These are phyloP conservation scores for Ogataea neopini DNA, from an alignment of 805 yeast species.

Conservation along the genomic window DNA sequence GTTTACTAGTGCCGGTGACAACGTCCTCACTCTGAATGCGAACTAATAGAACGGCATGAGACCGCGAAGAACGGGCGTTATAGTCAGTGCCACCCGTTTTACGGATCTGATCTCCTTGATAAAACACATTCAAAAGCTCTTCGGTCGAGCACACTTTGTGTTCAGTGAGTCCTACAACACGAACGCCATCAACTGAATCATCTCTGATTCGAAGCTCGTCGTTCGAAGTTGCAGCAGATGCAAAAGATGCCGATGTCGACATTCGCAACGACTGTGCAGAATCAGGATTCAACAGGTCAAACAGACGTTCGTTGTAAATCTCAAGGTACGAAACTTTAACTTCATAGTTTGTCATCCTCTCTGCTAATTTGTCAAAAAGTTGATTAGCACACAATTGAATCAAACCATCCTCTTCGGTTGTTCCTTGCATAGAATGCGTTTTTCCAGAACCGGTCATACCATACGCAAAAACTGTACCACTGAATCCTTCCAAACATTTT, in stretches of 20 bases:
- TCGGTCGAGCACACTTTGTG: slow-evolving; percentile 54
- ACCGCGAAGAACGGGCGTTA: slow-evolving; percentile 83
- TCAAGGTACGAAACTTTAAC: slow-evolving; percentile 75
- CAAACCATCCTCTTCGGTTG: slow-evolving; percentile 61
- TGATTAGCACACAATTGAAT: slow-evolving; percentile 66
- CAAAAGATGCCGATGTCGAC: slow-evolving; percentile 11
- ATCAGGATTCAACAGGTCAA: slow-evolving; percentile 62
- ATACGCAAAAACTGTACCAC: slow-evolving; percentile 89
- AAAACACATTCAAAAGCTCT: slow-evolving; percentile 61
- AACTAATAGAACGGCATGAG: slow-evolving; percentile 86
- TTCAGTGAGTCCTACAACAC: slow-evolving; percentile 72
- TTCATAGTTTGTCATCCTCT: slow-evolving; percentile 36
- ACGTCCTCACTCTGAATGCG: slow-evolving; percentile 49
- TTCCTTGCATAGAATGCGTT: slow-evolving; percentile 84
- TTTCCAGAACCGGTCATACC: slow-evolving; percentile 96
- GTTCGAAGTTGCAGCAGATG: slow-evolving; percentile 2
- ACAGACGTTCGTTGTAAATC: slow-evolving; percentile 84
- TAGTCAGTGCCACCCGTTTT: slow-evolving; percentile 88
- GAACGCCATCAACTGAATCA: slow-evolving; percentile 68
- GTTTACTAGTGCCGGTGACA: slow-evolving; percentile 38
- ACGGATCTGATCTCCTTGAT: slow-evolving; percentile 70
- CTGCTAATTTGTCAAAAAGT: slow-evolving; percentile 51
- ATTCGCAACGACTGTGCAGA: slow-evolving; percentile 25
- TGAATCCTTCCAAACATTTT: slow-evolving; percentile 69
- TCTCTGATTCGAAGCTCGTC: slow-evolving; percentile 78